phyloP scores from a whole-genome alignment of 148 eudicot genomes.

The Cornus controversa region DNA sequence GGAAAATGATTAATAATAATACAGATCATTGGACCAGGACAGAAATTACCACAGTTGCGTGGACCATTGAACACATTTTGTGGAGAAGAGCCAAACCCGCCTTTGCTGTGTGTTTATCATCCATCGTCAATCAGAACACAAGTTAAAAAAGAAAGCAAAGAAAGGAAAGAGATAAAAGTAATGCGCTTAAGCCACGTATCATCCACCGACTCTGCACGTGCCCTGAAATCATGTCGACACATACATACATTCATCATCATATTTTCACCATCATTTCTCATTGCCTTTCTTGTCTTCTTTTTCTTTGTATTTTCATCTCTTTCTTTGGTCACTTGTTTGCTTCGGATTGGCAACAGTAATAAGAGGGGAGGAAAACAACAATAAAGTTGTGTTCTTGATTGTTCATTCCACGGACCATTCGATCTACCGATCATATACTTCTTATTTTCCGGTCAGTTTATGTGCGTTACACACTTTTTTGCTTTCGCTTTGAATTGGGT shows the following conservation, averaged over 20 bases:
- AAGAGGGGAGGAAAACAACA: too few relatives aligned
- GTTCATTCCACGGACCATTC: neutral
- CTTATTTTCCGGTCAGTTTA: conserved; percentile 1
- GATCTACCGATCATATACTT: neutral
- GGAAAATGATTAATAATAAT: neutral
- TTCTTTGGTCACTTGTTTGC: too few relatives aligned
- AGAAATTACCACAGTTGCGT: too few relatives aligned
- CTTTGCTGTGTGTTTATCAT: too few relatives aligned
- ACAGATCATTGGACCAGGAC: too few relatives aligned
- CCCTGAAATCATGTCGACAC: neutral
- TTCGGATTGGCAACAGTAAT: neutral
- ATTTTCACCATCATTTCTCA: neutral
- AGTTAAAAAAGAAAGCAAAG: too few relatives aligned
- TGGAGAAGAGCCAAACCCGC: too few relatives aligned
- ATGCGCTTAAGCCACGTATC: too few relatives aligned
- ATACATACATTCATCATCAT: neutral
- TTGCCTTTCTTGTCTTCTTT: neutral
- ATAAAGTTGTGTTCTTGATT: neutral
- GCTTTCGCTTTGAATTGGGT: neutral
- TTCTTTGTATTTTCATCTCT: neutral
- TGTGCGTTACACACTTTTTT: neutral
- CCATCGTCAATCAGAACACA: too few relatives aligned
- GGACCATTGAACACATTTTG: too few relatives aligned
- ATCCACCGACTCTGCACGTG: too few relatives aligned
- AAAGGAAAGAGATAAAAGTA: too few relatives aligned